Base-by-base conservation (phyloP, 257 asterid species). In the Solanum bukasovii region DNA sequence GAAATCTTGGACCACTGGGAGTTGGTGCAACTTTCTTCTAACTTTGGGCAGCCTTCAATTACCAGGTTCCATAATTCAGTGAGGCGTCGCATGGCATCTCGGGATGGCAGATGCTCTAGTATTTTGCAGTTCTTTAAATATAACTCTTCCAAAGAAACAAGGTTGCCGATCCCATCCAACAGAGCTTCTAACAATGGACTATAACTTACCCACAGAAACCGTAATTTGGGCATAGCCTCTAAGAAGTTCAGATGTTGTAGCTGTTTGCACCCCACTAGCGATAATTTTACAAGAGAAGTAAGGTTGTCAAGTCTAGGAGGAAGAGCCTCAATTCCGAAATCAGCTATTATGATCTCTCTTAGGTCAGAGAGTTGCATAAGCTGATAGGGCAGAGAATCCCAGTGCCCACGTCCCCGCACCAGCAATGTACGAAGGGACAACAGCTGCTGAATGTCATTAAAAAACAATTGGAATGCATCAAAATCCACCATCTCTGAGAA, bases 261-360 rank as follows among this genome's bases (percentile, higher is more conserved):
- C 34, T 46, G 86, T 6, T 81, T 9, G 56, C 87, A 88, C 0
- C 25, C 0, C 0, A 0, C 0, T 0, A 92, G 68, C 0, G 0
- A 0, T 7, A 90, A 83, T 0, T 0, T 1, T 84, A 73, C 25
- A 9, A 90, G 92, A 46, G 89, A 79, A 1, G 65, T 25, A 56
- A 88, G 82, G 35, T 87, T 87, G 23, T 33, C 92, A 21, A 91
- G 23, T 87, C 89, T 90, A 38, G 87, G 84, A 3, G 90, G 93
- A n/a, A 92, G 84, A n/a, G 34, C 61, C 77, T 91, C 84, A 0
- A 89, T 40, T 77, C 87, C 88, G 2, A 89, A 90, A 2, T 40
- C 67, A 5, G 1, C 0, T 7, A 92, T 13, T 1, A 0, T 0
- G 1, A 92, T 8, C 0, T 0, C 0, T 5, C 3, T 72, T 18